Conservation (phyloP, 305 asterid genomes). For the Fraxinus nigra region DNA sequence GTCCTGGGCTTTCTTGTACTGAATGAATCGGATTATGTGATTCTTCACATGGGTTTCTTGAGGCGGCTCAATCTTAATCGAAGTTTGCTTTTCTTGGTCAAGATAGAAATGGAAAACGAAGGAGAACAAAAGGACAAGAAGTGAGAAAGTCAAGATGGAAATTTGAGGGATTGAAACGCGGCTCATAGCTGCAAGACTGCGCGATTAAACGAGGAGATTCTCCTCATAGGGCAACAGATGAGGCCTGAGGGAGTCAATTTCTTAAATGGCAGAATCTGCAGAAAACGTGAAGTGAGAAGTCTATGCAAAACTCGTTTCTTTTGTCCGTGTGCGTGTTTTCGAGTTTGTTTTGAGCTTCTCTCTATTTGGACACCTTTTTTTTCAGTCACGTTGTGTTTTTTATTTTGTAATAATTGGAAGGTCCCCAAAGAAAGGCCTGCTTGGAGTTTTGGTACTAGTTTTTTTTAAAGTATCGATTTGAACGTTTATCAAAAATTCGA, state of each 20-base stretch:
- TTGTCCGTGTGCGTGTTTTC: background rate
- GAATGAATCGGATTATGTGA: slow-evolving; percentile 68
- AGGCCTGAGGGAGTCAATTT: background rate
- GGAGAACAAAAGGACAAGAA: slow-evolving; percentile 33
- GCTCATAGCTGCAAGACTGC: slow-evolving; percentile 37
- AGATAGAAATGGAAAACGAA: slow-evolving; percentile 23
- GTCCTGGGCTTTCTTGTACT: slow-evolving; percentile 53
- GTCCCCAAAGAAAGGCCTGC: no score
- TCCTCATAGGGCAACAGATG: background rate
- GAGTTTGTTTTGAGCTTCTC: background rate
- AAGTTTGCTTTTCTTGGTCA: slow-evolving; percentile 10
- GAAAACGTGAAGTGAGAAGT: background rate
- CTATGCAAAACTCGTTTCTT: background rate
- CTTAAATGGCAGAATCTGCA: background rate
- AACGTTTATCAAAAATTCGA: no score
- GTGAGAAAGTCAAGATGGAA: slow-evolving; percentile 32
- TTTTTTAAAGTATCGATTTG: no score
- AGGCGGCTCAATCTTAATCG: slow-evolving; percentile 3
- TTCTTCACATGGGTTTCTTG: slow-evolving; percentile 35
- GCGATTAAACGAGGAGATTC: background rate
- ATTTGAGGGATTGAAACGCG: slow-evolving; percentile 32
- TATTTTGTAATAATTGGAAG: no score
- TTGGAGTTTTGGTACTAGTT: no score
- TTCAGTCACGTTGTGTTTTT: background rate
- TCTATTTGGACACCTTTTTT: background rate